Evolutionary conservation across 2,329 filamentous ascomycete species (phyloP).

Genomic region (Aspergillus sp.): DNA sequence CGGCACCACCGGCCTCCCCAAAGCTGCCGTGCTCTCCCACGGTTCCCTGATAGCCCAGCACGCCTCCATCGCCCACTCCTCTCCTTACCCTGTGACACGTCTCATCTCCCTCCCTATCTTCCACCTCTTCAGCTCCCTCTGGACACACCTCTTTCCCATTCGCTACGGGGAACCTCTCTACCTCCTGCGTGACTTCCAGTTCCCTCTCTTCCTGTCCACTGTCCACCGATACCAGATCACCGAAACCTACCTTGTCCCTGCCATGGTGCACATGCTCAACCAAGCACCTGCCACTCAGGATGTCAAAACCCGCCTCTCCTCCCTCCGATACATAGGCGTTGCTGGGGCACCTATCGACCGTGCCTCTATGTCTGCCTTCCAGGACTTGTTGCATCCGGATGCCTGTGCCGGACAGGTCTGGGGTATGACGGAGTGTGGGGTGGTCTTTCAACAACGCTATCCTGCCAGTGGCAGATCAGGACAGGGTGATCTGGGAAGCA

Average conservation of each 20-base stretch:
- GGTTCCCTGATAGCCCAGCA: slow-evolving; percentile 54
- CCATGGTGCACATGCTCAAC: slow-evolving; percentile 35
- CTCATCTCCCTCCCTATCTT: slow-evolving; percentile 51
- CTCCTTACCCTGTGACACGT: slow-evolving; percentile 37
- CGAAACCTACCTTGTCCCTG: slow-evolving; percentile 45
- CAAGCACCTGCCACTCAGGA: slow-evolving; percentile 16
- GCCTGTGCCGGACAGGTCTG: slow-evolving; percentile 48
- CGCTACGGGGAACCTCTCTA: slow-evolving; percentile 44
- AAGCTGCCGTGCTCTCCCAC: slow-evolving; percentile 59
- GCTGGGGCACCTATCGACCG: slow-evolving; percentile 49
- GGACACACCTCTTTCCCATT: slow-evolving; percentile 43
- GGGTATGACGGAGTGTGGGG: slow-evolving; percentile 54
- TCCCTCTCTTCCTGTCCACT: slow-evolving; percentile 34
- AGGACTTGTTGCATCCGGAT: slow-evolving; percentile 37
- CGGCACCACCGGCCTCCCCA: slow-evolving; percentile 60
- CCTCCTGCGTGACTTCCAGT: slow-evolving; percentile 44
- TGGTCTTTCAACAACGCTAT: slow-evolving; percentile 33
- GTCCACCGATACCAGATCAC: slow-evolving; percentile 41
- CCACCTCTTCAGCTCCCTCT: slow-evolving; percentile 48
- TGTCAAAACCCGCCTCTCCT: slow-evolving; percentile 28
- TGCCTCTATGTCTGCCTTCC: slow-evolving; percentile 35
- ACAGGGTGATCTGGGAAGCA: slow-evolving; percentile 43
- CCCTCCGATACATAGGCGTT: slow-evolving; percentile 42
- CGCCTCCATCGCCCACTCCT: slow-evolving; percentile 37
- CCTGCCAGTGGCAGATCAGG: background rate